These are phyloP conservation scores for Elongisporangium anandrum DNA, from an alignment of 352 stramenopile genomes.

Conservation along the genomic window DNA sequence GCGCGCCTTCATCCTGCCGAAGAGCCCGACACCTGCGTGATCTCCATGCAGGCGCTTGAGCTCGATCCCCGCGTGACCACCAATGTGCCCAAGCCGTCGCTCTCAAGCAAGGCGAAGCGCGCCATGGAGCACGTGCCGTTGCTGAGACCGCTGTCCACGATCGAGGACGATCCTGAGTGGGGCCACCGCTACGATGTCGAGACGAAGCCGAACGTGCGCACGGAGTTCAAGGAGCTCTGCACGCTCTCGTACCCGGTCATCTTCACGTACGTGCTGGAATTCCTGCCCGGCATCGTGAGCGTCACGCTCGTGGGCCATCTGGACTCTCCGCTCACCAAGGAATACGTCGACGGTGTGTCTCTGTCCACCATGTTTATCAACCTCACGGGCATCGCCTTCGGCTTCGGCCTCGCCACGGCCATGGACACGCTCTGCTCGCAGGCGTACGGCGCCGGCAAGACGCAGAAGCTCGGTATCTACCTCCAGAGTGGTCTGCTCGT, in stretches of 20 bases:
- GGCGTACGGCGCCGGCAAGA: constrained; percentile 69
- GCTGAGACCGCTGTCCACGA: constrained; percentile 22
- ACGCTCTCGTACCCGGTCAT: constrained; percentile 56
- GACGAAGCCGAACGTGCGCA: constrained; percentile 11
- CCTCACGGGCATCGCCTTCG: constrained; percentile 69
- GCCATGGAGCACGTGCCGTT: constrained; percentile 31
- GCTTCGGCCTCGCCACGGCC: constrained; percentile 75
- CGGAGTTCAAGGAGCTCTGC: constrained; percentile 36
- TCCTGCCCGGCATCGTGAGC: constrained; percentile 58
- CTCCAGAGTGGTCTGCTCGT: constrained; percentile 77
- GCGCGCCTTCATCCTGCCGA: constrained; percentile 26
- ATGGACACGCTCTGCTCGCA: constrained; percentile 89
- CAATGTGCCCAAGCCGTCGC: constrained; percentile 3
- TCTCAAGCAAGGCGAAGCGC: constrained; percentile 16
- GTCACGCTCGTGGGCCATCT: constrained; percentile 67
- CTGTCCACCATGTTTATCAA: constrained; percentile 82
- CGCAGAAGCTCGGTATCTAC: constrained; percentile 78
- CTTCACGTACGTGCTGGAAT: constrained; percentile 73
- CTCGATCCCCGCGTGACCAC: constrained; percentile 12
- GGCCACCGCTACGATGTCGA: constrained; percentile 13
- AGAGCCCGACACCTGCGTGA: constrained; percentile 38
- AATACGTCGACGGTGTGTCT: constrained; percentile 65
- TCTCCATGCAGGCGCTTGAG: constrained; percentile 28
- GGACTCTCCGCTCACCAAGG: constrained; percentile 60
- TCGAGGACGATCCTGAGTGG: constrained; percentile 25